A percentile compares a stretch with the other conserved stretches of the same genome.
phyloP scores from a whole-genome alignment of 2,329 filamentous ascomycete species.

The Lecanoromycetidae sp. region DNA sequence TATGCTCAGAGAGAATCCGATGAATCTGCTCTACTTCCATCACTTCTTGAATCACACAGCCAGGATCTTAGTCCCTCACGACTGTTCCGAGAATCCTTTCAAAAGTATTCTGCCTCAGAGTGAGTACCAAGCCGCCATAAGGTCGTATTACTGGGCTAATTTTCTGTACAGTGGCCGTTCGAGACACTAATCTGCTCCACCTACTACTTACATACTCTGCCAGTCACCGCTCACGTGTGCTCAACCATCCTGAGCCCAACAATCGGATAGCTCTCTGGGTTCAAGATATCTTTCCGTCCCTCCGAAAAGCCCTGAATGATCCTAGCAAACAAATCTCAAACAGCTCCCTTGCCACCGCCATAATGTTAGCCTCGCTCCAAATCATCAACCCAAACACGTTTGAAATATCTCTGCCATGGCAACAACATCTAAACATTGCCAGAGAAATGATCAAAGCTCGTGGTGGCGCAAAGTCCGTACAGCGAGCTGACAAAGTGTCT shows the following conservation, averaged over 20 bases:
- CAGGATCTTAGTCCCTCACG: constrained; percentile 49
- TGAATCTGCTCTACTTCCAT: constrained; percentile 67
- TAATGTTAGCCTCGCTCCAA: constrained; percentile 73
- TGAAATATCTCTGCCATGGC: constrained; percentile 69
- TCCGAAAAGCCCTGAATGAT: constrained; percentile 54
- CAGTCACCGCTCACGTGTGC: constrained; percentile 64
- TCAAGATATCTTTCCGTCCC: constrained; percentile 60
- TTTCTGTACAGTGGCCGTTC: constrained; percentile 45
- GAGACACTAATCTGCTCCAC: constrained; percentile 60
- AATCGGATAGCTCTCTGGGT: constrained; percentile 73
- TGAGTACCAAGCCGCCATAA: constrained; percentile 27
- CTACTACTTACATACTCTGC: constrained; percentile 71
- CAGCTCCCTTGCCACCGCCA: constrained; percentile 64
- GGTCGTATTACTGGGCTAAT: not conserved
- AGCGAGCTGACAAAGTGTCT: constrained; percentile 46
- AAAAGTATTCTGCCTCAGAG: constrained; percentile 49
- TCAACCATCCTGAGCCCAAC: constrained; percentile 60
- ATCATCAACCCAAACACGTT: constrained; percentile 75
- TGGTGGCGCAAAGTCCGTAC: constrained; percentile 44
- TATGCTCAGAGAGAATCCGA: constrained; percentile 55
- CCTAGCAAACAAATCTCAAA: constrained; percentile 54
- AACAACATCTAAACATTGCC: constrained; percentile 63
- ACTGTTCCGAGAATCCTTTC: constrained; percentile 50
- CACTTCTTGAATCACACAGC: constrained; percentile 72
- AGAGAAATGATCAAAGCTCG: constrained; percentile 61